Evolutionary conservation across 73 alveolate species (phyloP), one percentile per base, ranked within the genome.

Genomic region (Chromera velia): DNA sequence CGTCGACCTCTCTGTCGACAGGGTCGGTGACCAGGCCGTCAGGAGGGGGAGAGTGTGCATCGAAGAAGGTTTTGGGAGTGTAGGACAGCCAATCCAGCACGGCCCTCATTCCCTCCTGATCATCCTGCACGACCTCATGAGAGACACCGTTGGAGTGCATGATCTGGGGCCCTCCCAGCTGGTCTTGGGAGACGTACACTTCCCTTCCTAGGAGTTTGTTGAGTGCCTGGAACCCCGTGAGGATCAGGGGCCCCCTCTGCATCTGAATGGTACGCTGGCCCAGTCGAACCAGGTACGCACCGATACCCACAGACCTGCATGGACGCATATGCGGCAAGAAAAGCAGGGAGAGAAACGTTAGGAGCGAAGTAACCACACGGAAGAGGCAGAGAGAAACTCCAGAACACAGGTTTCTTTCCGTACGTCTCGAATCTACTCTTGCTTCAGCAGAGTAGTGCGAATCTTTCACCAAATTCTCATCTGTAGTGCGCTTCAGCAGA

Each of bases 221-320:
- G 65, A 77, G 30, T 28, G 84, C 84, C 17, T 73, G 34, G 32
- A 34, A 74, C 64, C 82, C 84, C 30, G 84, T 77, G 65, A 77
- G 46, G 72, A 77, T 77, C 77, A 77, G 65, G 73, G 84, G 84
- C 72, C 84, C 63, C 68, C 77, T 77, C 40, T 30, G 78, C 84
- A 77, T 77, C 84, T 77, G 84, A 32, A 77, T 77, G 64, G 40
- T 67, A 0, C 84, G 82, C 45, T 74, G 82, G 19, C 82, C 82
- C 82, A 74, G 10, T 28, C 82, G 82, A 31, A 49, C 62, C 82
- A 78, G 73, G 62, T 78, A 78, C 48, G 85, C 85, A 17, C 85
- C 85, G 33, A 78, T 78, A 26, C 85, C 85, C 85, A 78, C 85
- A 6, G 85, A 78, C n/a, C n/a, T n/a, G n/a, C n/a, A n/a, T n/a